Base-by-base conservation (phyloP, 805 yeast genomes). In the Saccharomycopsis amapae region DNA sequence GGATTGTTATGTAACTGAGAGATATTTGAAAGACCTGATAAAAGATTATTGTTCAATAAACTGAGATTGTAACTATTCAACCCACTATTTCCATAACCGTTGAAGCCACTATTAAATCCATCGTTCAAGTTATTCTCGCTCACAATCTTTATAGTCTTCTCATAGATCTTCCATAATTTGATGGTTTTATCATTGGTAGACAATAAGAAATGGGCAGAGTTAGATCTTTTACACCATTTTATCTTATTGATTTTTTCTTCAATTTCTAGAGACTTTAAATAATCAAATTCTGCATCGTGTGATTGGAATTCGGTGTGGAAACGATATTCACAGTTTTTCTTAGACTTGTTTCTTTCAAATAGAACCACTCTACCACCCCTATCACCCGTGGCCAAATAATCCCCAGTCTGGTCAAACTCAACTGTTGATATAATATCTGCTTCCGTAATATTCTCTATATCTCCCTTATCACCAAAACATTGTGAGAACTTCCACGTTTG, bases 381-480 rank as follows among this genome's bases (percentile, higher is more conserved):
- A 67, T 93, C 99, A 52, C 99, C 99, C 1, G 98, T 93, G 50
- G 98, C 99, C 48, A 93, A 69, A 60, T 82, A 93, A 61, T 93
- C 88, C 42, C 99, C 99, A 5, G 93, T 78, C 60, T 81, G 85
- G 62, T 93, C 96, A 59, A 93, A 93, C 66, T 93, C 97, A 34
- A 93, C 97, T 2, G 98, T 86, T 17, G 96, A 85, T 52, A 93
- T 93, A 60, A 93, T 89, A 63, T 93, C 99, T 3, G 97, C 96
- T 61, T 89, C 97, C 2, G 96, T 88, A 58, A 89, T 86, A 58
- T 80, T 84, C 55, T 90, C 97, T 48, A 89, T 83, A 63, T 93
- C 99, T 40, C 96, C 96, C 64, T 94, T 93, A 65, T 93, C 98
- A 53, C 99, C 99, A 72, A 93, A 93, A 64, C 99, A 93, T 65